Conservation (phyloP, 352 stramenopile species). For the Phytophthora crassamura region DNA sequence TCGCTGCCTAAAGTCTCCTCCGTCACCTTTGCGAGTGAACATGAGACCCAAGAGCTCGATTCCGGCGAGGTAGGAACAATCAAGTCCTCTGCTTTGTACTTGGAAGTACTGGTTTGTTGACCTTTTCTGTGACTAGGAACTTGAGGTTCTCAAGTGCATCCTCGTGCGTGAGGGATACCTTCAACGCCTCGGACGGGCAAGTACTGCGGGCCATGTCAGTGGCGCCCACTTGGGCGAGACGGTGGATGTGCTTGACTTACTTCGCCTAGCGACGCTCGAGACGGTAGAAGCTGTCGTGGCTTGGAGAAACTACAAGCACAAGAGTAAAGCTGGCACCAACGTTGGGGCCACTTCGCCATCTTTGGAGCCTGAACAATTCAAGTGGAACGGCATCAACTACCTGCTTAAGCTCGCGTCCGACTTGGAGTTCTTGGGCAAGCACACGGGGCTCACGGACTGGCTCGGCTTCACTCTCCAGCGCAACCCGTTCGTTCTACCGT, state of each 20-base stretch:
- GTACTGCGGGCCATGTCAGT: slow-evolving; percentile 45
- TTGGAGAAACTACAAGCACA: slow-evolving; percentile 67
- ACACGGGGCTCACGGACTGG: slow-evolving; percentile 78
- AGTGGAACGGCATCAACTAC: slow-evolving; percentile 94
- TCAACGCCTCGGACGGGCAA: slow-evolving; percentile 67
- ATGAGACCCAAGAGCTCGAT: slow-evolving; percentile 40
- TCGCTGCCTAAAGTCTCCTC: slow-evolving; percentile 53
- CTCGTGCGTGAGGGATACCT: slow-evolving; percentile 91
- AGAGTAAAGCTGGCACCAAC: slow-evolving; percentile 2
- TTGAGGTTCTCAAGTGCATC: slow-evolving; percentile 91
- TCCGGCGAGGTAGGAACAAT: slow-evolving; percentile 50
- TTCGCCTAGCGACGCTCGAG: slow-evolving; percentile 89
- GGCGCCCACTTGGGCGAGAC: slow-evolving; percentile 70
- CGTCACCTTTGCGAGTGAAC: slow-evolving; percentile 37
- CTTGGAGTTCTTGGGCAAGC: slow-evolving; percentile 90
- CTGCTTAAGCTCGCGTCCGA: slow-evolving; percentile 91
- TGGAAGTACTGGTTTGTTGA: neutral
- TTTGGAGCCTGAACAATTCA: slow-evolving; percentile 53
- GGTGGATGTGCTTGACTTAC: slow-evolving; percentile 87
- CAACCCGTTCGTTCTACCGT: slow-evolving; percentile 90
- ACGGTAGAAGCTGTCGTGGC: slow-evolving; percentile 81
- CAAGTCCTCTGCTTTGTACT: neutral
- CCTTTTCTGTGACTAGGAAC: slow-evolving; percentile 70
- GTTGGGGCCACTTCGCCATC: slow-evolving; percentile 11
- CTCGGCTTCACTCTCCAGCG: slow-evolving; percentile 84